phyloP scores from a whole-genome alignment of 495 filamentous ascomycete species.

The Tuber borchii region DNA sequence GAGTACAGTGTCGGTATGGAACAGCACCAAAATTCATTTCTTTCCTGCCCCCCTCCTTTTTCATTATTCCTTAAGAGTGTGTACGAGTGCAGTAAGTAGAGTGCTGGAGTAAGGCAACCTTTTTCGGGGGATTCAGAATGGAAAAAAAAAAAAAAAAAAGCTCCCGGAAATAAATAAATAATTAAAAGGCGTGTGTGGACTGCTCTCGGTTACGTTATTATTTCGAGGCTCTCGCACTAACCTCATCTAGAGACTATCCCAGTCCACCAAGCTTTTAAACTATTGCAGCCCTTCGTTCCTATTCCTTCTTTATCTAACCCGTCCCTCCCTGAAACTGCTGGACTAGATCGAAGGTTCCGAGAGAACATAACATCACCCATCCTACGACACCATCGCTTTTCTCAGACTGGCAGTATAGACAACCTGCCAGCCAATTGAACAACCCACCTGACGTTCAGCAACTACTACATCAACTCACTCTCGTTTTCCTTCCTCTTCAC shows the following conservation, averaged over 20 bases:
- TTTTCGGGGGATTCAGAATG: constrained; percentile 13
- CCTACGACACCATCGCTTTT: constrained; percentile 29
- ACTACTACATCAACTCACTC: constrained; percentile 22
- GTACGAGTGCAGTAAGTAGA: neutral
- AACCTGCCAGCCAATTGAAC: constrained; percentile 27
- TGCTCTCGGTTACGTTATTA: constrained; percentile 36
- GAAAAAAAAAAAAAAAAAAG: constrained; percentile 23
- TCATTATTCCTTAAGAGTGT: neutral
- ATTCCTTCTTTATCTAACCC: constrained; percentile 40
- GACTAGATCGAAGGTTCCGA: constrained; percentile 36
- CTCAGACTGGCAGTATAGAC: constrained; percentile 32
- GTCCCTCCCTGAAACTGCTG: constrained; percentile 38
- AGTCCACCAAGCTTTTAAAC: constrained; percentile 37
- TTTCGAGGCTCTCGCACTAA: constrained; percentile 32
- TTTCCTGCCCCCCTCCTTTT: neutral
- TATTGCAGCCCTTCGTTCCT: constrained; percentile 27
- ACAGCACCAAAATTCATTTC: neutral
- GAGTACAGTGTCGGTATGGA: neutral
- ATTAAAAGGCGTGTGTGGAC: neutral
- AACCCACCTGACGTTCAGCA: constrained; percentile 15
- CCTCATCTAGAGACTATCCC: constrained; percentile 22
- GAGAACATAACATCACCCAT: constrained; percentile 23
- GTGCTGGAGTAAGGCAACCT: neutral
- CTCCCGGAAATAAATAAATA: constrained; percentile 25
- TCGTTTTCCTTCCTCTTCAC: constrained; percentile 13